A percentile compares a stretch with the other conserved stretches of the same genome.
Evolutionary conservation across 495 filamentous ascomycete genomes (phyloP).

Genomic region (Daldinia decipiens): DNA sequence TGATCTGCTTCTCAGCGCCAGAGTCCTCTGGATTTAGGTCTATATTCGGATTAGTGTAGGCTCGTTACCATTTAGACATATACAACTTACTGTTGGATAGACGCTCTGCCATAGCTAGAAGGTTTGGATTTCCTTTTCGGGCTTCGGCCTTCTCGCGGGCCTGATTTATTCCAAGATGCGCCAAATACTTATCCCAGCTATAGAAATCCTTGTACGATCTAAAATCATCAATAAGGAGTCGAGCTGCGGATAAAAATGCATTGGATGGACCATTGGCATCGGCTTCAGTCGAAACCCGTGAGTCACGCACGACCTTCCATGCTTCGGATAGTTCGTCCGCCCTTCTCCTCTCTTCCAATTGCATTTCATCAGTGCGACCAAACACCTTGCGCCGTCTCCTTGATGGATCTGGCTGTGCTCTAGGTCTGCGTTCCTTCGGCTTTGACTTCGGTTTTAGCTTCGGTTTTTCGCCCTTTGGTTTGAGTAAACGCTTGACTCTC

Average conservation of each 20-base stretch:
- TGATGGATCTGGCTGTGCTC: constrained; percentile 9
- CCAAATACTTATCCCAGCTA: constrained; percentile 73
- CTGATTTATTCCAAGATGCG: constrained; percentile 72
- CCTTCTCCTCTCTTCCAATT: constrained; percentile 43
- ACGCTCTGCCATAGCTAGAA: constrained; percentile 76
- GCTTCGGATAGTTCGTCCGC: constrained; percentile 35
- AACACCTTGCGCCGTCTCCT: constrained; percentile 43
- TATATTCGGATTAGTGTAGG: constrained; percentile 33
- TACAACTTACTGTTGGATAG: constrained; percentile 60
- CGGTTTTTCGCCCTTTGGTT: constrained; percentile 30
- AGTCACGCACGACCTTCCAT: constrained; percentile 40
- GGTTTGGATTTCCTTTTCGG: constrained; percentile 65
- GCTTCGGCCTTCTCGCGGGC: constrained; percentile 58
- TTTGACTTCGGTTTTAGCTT: constrained; percentile 16
- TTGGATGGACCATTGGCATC: constrained; percentile 29
- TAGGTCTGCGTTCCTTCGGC: constrained; percentile 26
- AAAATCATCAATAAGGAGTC: constrained; percentile 82
- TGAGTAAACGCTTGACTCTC: constrained; percentile 24
- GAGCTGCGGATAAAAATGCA: constrained; percentile 72
- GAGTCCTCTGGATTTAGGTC: constrained; percentile 39
- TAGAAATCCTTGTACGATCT: constrained; percentile 80
- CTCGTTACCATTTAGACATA: neutral
- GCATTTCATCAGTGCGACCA: constrained; percentile 43
- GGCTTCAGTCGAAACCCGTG: constrained; percentile 13
- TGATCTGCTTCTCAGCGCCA: constrained; percentile 30